phyloP scores from a whole-genome alignment of 140 eudicot genomes.

The Senecio squalidus region DNA sequence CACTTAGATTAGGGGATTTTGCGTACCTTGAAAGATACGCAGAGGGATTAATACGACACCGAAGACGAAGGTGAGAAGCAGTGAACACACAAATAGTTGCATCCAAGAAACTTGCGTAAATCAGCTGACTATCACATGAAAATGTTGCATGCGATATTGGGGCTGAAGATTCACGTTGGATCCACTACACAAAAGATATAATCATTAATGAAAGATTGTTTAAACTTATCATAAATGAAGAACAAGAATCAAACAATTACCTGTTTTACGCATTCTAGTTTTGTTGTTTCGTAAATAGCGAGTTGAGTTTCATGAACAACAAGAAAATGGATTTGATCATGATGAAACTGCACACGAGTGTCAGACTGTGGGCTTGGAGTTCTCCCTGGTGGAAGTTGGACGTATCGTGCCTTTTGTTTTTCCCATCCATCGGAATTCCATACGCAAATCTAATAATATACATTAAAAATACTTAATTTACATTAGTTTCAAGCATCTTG shows the following conservation, averaged over 20 bases:
- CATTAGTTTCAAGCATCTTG: neutral
- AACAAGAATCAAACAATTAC: conserved; percentile 19
- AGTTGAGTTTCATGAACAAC: conserved; percentile 90
- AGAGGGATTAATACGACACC: conserved; percentile 72
- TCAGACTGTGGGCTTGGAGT: conserved; percentile 54
- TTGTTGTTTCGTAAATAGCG: conserved; percentile 73
- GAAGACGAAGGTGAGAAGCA: conserved; percentile 61
- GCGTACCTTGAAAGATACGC: conserved; percentile 57
- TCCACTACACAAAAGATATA: conserved; percentile 46
- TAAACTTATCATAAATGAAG: neutral
- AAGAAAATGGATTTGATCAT: conserved; percentile 78
- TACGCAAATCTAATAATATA: conserved; percentile 57
- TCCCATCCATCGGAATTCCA: conserved; percentile 94
- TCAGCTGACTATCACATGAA: conserved; percentile 84
- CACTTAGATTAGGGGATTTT: conserved; percentile 4
- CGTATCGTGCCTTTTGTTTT: conserved; percentile 53
- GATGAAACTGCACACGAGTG: conserved; percentile 93
- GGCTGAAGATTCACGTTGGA: conserved; percentile 68
- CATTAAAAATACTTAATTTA: neutral
- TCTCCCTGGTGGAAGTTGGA: conserved; percentile 76
- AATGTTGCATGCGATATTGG: conserved; percentile 80
- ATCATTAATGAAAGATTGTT: neutral
- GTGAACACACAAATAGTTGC: conserved; percentile 68
- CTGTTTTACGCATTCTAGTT: conserved; percentile 81
- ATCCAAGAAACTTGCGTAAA: conserved; percentile 81